Evolutionary conservation across 1,284 basidiomycete genomes (phyloP).

Genomic region (Moniliophthora roreri): DNA sequence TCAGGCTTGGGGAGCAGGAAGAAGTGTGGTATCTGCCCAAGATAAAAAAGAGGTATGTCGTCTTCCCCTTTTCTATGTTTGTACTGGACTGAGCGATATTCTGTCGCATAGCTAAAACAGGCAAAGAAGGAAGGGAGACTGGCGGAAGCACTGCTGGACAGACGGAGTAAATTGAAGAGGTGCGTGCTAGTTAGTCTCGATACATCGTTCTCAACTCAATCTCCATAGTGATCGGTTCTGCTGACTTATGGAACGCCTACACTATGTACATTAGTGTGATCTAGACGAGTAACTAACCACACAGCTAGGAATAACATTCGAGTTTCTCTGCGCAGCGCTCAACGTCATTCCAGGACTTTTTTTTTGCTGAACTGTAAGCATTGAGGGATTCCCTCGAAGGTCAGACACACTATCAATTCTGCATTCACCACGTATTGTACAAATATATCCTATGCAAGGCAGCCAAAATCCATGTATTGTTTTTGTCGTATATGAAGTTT

Average conservation of each 20-base stretch:
- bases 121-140: constrained; percentile 87
- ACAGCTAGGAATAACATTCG: too few species aligned
- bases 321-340: too few species aligned
- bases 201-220: constrained; percentile 14
- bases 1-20: constrained; percentile 88
- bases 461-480: too few species aligned
- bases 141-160: constrained; percentile 86
- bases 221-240: constrained; percentile 62
- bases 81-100: neutral
- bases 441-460: too few species aligned
- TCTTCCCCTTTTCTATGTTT: constrained; percentile 11
- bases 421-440: too few species aligned
- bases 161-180: constrained; percentile 92
- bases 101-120: constrained; percentile 66
- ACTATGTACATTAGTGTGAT: too few species aligned
- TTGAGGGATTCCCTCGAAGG: too few species aligned
- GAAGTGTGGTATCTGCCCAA: constrained; percentile 66
- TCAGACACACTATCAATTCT: too few species aligned
- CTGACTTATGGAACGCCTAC: constrained; percentile 34
- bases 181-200: constrained; percentile 31
- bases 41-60: constrained; percentile 69
- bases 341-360: too few species aligned
- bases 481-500: too few species aligned
- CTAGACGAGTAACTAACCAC: too few species aligned
- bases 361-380: too few species aligned